Base-by-base conservation (phyloP, 495 filamentous ascomycete genomes). In the Penicillium steckii region DNA sequence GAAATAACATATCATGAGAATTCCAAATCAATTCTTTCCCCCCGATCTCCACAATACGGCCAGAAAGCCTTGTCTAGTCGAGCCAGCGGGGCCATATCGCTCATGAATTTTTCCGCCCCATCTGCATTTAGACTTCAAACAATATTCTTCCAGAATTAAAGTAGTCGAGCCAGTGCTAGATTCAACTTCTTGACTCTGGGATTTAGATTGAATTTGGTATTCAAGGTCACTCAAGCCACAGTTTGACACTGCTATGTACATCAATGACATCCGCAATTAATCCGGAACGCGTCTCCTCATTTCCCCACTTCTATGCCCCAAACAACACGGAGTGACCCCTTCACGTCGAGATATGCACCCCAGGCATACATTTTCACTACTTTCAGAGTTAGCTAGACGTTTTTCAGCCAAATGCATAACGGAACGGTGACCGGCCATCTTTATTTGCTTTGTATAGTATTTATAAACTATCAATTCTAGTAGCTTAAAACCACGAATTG, bases 221-320 rank as follows among this genome's bases (percentile, higher is more conserved):
- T n/a, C n/a, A n/a, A n/a, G n/a, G n/a, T n/a, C n/a, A n/a, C n/a
- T n/a, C n/a, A n/a, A n/a, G n/a, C n/a, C n/a, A n/a, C n/a, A n/a
- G n/a, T n/a, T n/a, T n/a, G n/a, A n/a, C n/a, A n/a, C n/a, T n/a
- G n/a, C n/a, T n/a, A n/a, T n/a, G n/a, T n/a, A n/a, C n/a, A n/a
- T n/a, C n/a, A n/a, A n/a, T n/a, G n/a, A n/a, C 13, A 25, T 43
- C 46, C 52, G 41, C 33, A 26, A 51, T 50, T 5, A 40, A 50
- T 38, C 33, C 25, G 42, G 18, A 15, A 21, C 47, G 42, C 47
- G 2, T 3, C 23, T 23, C 4, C 24, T 17, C 17, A 12, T 17
- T 38, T 52, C 44, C 37, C 54, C 54, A 47, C 48, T 23, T 46
- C 25, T 38, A 49, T 55, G 49, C 56, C 59, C 23, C 46, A 59